These are phyloP conservation scores for Filosporella fistucella DNA, from an alignment of 495 filamentous ascomycete species.

Conservation along the genomic window DNA sequence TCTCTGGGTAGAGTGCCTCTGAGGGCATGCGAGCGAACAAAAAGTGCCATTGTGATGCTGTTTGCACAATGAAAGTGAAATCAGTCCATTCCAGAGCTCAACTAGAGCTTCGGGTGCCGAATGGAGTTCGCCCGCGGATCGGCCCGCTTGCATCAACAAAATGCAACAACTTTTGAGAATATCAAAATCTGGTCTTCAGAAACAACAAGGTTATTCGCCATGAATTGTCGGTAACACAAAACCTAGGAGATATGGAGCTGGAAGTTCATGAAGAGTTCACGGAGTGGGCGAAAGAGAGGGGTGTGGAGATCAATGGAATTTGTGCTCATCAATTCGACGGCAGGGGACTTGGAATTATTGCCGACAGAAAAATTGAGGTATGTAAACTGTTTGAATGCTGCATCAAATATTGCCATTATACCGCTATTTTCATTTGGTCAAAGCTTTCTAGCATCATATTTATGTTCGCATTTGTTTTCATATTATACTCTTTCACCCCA, in stretches of 20 bases:
- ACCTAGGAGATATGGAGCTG: slow-evolving; percentile 9
- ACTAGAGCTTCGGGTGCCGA: background rate
- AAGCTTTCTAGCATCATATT: too few relatives aligned
- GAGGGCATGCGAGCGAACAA: slow-evolving; percentile 11
- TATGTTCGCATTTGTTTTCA: too few relatives aligned
- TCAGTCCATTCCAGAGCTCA: background rate
- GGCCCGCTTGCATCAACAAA: background rate
- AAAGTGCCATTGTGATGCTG: slow-evolving; percentile 17
- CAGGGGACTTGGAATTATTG: slow-evolving; percentile 70
- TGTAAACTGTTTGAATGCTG: slow-evolving; percentile 4
- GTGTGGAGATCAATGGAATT: slow-evolving; percentile 26
- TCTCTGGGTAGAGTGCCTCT: slow-evolving; percentile 18
- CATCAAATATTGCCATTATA: slow-evolving; percentile 14
- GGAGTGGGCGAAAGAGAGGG: slow-evolving; percentile 15
- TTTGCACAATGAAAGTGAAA: background rate
- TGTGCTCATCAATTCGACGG: slow-evolving; percentile 44
- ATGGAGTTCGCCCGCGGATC: background rate
- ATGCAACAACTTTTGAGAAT: background rate
- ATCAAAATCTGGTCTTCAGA: background rate
- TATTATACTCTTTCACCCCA: too few relatives aligned
- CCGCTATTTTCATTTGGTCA: too few relatives aligned
- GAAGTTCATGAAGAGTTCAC: slow-evolving; percentile 26
- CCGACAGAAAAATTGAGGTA: slow-evolving; percentile 61
- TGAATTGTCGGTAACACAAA: too few relatives aligned
- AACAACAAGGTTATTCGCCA: background rate